phyloP scores from a whole-genome alignment of 208 protist genomes.

The Borovskyia barvae region DNA sequence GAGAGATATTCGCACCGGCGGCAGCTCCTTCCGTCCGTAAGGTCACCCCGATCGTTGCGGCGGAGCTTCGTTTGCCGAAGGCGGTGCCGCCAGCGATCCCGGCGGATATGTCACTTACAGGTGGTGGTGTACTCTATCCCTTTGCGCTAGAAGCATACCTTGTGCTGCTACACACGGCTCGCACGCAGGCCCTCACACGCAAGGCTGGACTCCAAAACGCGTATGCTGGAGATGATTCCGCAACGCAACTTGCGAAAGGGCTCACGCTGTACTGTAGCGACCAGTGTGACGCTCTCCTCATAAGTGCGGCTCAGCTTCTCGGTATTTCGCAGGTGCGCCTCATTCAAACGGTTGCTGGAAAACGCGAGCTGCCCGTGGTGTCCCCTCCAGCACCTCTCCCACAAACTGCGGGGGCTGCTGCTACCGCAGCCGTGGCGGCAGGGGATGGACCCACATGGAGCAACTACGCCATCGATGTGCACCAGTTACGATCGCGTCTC shows the following conservation, averaged over 20 bases:
- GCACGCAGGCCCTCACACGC: constrained; percentile 46
- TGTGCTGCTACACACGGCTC: constrained; percentile 47
- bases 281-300: constrained; percentile 54
- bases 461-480: constrained; percentile 48
- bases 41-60: no score
- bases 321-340: constrained; percentile 59
- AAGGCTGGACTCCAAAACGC: constrained; percentile 11
- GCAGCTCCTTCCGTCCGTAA: background rate
- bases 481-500: constrained; percentile 42
- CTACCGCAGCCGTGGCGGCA: background rate
- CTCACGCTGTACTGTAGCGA: constrained; percentile 73
- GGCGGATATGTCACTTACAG: constrained; percentile 6
- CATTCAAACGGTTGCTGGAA: constrained; percentile 40
- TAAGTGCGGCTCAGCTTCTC: constrained; percentile 45
- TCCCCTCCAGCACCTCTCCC: no score
- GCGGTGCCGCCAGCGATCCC: background rate
- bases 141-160: constrained; percentile 50
- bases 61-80: background rate
- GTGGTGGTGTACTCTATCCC: constrained; percentile 51
- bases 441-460: constrained; percentile 1
- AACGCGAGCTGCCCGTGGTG: constrained; percentile 6
- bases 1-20: constrained; percentile 11
- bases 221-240: constrained; percentile 10
- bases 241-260: constrained; percentile 13
- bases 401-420: background rate